These are phyloP conservation scores for Gastrolobium villosum DNA, from an alignment of 306 rosid genomes.

Conservation along the genomic window DNA sequence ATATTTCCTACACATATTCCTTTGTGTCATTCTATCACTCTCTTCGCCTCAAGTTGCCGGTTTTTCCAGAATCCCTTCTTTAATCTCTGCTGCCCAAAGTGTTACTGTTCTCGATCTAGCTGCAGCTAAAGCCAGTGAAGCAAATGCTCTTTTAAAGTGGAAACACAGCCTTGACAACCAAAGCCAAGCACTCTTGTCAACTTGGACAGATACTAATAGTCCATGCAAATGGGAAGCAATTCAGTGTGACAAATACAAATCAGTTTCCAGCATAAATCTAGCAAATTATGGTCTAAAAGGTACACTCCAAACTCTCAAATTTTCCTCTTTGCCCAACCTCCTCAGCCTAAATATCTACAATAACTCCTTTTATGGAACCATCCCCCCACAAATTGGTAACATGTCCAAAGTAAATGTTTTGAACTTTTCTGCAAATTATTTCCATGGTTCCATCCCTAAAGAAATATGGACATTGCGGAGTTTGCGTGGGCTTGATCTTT, in stretches of 20 bases:
- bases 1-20: too few species aligned
- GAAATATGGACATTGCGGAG: too few species aligned
- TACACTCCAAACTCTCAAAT: not conserved
- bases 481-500: too few species aligned
- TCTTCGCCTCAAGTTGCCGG: conserved; percentile 13
- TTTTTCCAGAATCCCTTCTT: conserved; percentile 13
- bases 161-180: not conserved
- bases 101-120: not conserved
- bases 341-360: not conserved
- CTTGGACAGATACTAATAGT: not conserved
- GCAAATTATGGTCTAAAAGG: not conserved
- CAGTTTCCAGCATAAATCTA: not conserved
- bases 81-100: not conserved
- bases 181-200: not conserved
- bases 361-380: not conserved
- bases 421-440: too few species aligned
- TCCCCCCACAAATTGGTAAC: too few species aligned
- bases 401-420: too few species aligned
- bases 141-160: not conserved
- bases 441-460: too few species aligned
- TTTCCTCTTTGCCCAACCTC: not conserved
- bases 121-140: not conserved
- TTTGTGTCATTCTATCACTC: not conserved
- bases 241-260: not conserved
- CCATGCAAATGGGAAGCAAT: not conserved